These are phyloP conservation scores for Ehretia macrophylla DNA, from an alignment of 257 asterid species.

Conservation along the genomic window DNA sequence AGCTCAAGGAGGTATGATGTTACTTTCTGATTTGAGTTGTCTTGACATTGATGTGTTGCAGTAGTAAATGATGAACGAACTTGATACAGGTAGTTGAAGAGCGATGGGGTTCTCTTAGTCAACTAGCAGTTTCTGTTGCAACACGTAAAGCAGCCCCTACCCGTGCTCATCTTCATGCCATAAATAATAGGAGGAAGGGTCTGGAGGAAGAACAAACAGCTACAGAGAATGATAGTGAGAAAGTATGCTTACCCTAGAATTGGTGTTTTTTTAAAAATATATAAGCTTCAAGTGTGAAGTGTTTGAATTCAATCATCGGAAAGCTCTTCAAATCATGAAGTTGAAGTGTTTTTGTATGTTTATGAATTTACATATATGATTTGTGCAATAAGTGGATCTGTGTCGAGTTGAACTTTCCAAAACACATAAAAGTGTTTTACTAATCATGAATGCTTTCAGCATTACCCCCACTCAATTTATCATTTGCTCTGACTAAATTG, in stretches of 20 bases:
- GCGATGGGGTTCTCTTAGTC: conserved; percentile 92
- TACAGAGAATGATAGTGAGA: conserved; percentile 31
- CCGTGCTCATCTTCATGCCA: conserved; percentile 90
- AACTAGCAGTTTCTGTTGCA: conserved; percentile 84
- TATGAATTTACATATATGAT: too few species aligned
- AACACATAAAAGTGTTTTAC: too few species aligned
- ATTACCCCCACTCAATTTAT: too few species aligned
- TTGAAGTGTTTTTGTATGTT: too few species aligned
- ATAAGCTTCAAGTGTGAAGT: neutral
- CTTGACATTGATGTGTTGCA: conserved; percentile 4
- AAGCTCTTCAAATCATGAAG: too few species aligned
- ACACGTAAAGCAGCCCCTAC: conserved; percentile 69
- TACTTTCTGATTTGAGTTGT: conserved; percentile 7
- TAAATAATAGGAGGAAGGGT: conserved; percentile 57
- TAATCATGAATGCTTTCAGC: too few species aligned
- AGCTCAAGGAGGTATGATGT: conserved; percentile 59
- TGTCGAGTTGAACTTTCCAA: too few species aligned
- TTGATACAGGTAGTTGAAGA: conserved; percentile 75
- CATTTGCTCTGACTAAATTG: too few species aligned
- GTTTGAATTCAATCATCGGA: neutral
- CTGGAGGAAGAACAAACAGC: conserved; percentile 30
- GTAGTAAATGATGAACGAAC: conserved; percentile 4
- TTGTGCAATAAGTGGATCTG: too few species aligned
- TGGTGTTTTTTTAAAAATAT: conserved; percentile 6
- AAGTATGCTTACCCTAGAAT: conserved; percentile 40